A percentile compares a stretch with the other conserved stretches of the same genome.
Conservation (phyloP, 352 stramenopile genomes). For the Globisporangium radiosum region DNA sequence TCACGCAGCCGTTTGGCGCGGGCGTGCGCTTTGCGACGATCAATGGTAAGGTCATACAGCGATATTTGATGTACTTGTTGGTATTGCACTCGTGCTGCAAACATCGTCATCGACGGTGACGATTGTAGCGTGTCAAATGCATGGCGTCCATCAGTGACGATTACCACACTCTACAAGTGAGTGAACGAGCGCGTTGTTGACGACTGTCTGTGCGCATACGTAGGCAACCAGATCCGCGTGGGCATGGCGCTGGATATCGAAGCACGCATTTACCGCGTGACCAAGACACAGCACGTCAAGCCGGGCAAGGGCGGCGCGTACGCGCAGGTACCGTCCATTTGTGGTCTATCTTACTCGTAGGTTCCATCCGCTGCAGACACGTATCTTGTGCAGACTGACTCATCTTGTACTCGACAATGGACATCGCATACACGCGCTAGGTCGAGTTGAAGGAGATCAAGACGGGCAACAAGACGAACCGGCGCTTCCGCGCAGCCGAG, state of each 20-base stretch:
- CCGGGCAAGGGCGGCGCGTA: slow-evolving; percentile 81
- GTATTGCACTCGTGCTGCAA: background rate
- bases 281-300: slow-evolving; percentile 83
- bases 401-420: no score
- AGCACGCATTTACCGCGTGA: slow-evolving; percentile 77
- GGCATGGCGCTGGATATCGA: slow-evolving; percentile 83
- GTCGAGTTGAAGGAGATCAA: slow-evolving; percentile 84
- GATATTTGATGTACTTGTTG: background rate
- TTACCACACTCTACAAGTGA: no score
- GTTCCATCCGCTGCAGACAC: background rate
- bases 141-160: no score
- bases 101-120: background rate
- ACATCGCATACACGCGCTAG: slow-evolving; percentile 14
- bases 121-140: no score
- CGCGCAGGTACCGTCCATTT: slow-evolving; percentile 34
- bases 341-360: no score
- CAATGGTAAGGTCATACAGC: slow-evolving; percentile 33
- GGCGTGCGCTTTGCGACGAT: slow-evolving; percentile 54
- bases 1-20: slow-evolving; percentile 14
- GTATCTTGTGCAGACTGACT: background rate
- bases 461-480: slow-evolving; percentile 78
- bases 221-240: slow-evolving; percentile 76
- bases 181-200: no score
- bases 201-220: no score
- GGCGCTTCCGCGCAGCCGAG: slow-evolving; percentile 76